phyloP scores from a whole-genome alignment of 1,139 yeast genomes.

The Diutina catenulata region DNA sequence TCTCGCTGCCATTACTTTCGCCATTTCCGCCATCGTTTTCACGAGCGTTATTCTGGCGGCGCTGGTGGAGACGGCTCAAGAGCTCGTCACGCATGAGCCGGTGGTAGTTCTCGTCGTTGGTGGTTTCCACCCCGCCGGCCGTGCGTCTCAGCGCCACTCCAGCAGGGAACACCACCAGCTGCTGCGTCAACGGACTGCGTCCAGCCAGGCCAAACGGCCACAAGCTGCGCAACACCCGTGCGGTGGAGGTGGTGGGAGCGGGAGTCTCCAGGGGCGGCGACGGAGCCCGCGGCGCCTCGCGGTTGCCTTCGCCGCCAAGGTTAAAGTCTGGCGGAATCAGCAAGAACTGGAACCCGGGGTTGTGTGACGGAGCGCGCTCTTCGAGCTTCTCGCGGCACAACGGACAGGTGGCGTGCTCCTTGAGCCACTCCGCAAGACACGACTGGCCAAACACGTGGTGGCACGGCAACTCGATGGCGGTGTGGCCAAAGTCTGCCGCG shows the following conservation, averaged over 20 bases:
- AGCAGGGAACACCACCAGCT: background rate
- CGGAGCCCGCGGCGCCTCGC: background rate
- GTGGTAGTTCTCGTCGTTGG: no score
- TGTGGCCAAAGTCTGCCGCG: constrained; percentile 35
- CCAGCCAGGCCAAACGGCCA: no score
- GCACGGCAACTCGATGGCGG: constrained; percentile 69
- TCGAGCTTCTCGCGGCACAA: constrained; percentile 41
- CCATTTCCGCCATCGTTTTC: no score
- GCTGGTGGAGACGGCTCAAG: no score
- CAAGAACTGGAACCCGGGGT: background rate
- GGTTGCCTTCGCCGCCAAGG: background rate
- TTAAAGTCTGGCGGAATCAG: background rate
- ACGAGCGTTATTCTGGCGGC: no score
- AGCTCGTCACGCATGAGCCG: no score
- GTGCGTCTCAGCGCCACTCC: constrained; percentile 5
- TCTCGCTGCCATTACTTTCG: no score
- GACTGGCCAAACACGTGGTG: constrained; percentile 65
- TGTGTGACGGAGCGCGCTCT: background rate
- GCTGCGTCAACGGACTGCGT: no score
- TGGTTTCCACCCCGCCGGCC: background rate
- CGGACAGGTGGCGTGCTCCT: constrained; percentile 62
- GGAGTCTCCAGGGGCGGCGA: background rate
- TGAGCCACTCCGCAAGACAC: constrained; percentile 71
- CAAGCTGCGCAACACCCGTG: background rate
- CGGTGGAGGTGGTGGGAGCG: background rate